Conservation (phyloP, 2,329 filamentous ascomycete genomes). For the Aureobasidium pullulans region DNA sequence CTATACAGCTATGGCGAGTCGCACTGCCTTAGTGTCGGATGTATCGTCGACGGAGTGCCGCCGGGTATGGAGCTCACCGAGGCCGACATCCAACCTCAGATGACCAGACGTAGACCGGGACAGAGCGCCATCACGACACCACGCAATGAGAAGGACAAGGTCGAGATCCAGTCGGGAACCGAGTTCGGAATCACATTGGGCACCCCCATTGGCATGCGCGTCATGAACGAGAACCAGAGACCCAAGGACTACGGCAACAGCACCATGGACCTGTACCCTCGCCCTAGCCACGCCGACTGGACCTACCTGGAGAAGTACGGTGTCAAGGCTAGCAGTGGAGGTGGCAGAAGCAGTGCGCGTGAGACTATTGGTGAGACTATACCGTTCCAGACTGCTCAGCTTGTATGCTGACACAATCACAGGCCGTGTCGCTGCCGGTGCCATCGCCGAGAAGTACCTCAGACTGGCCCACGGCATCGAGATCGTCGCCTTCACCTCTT, state of each 20-base stretch:
- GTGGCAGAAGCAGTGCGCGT: slow-evolving; percentile 82
- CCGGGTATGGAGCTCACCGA: slow-evolving; percentile 82
- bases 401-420: background rate
- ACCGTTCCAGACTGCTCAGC: too few relatives aligned
- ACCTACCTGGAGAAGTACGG: slow-evolving; percentile 98
- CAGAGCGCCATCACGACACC: slow-evolving; percentile 88
- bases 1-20: slow-evolving; percentile 65
- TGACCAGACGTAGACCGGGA: slow-evolving; percentile 82
- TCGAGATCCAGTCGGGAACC: slow-evolving; percentile 87
- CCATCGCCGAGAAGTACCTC: slow-evolving; percentile 91
- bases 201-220: slow-evolving; percentile 80
- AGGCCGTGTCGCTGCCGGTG: slow-evolving; percentile 80
- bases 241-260: slow-evolving; percentile 84
- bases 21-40: slow-evolving; percentile 87
- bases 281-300: slow-evolving; percentile 91
- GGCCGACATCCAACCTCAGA: slow-evolving; percentile 82
- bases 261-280: slow-evolving; percentile 86
- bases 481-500: slow-evolving; percentile 84
- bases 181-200: slow-evolving; percentile 86
- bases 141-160: slow-evolving; percentile 82
- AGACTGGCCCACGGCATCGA: slow-evolving; percentile 72
- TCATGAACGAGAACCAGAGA: slow-evolving; percentile 87
- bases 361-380: slow-evolving; percentile 70
- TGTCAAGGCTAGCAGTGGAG: slow-evolving; percentile 82
- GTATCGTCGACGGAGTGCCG: slow-evolving; percentile 88